phyloP scores from a whole-genome alignment of 306 rosid species.

The Gastrolobium villosum region DNA sequence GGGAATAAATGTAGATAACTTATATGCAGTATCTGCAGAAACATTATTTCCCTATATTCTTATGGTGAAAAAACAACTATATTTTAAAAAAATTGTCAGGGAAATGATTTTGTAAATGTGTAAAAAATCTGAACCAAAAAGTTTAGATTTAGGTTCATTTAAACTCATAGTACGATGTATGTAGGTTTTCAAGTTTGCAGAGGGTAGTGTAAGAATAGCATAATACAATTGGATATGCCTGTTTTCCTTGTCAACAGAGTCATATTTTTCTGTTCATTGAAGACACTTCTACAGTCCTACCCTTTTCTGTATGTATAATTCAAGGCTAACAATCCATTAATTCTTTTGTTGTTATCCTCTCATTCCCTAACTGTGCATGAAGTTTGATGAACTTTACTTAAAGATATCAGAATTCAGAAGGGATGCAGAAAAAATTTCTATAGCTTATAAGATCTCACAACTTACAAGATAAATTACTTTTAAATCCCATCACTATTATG shows the following conservation, averaged over 20 bases:
- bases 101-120: neutral
- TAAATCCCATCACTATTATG: neutral
- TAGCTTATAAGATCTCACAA: slow-evolving; percentile 2
- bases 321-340: neutral
- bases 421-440: neutral
- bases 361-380: neutral
- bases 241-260: neutral
- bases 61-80: neutral
- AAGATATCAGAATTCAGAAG: neutral
- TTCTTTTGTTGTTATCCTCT: neutral
- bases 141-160: slow-evolving; percentile 2
- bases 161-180: slow-evolving; percentile 1
- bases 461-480: neutral
- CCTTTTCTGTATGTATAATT: neutral
- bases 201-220: neutral
- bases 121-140: neutral
- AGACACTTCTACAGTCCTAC: neutral
- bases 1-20: no score
- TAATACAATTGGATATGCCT: slow-evolving; percentile 6
- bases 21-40: no score
- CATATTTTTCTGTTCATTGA: neutral
- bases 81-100: neutral
- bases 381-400: slow-evolving; percentile 18
- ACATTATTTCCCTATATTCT: no score
- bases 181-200: neutral